phyloP scores from a whole-genome alignment of 441 rosid genomes.

The Adansonia gregorii region DNA sequence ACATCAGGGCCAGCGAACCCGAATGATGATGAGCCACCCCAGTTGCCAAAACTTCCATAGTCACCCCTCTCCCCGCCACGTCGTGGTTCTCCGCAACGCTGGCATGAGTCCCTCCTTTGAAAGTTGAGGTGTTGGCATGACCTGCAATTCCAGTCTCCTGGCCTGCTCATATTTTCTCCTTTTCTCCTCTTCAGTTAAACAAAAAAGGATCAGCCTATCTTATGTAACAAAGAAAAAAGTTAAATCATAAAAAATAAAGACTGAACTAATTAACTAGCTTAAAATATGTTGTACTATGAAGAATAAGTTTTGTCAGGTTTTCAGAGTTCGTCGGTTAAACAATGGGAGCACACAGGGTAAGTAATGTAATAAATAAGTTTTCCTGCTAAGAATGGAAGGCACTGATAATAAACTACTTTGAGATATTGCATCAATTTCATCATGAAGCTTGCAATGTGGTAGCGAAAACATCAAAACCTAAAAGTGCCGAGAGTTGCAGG shows the following conservation, averaged over 20 bases:
- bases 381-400: not conserved
- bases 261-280: too few relatives aligned
- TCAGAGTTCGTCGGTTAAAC: not conserved
- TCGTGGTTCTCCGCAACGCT: conserved; percentile 72
- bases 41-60: conserved; percentile 44
- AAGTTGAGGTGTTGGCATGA: conserved; percentile 86
- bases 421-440: not conserved
- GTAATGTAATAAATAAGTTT: not conserved
- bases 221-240: too few relatives aligned
- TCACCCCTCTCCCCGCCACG: conserved; percentile 37
- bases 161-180: conserved; percentile 63
- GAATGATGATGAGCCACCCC: conserved; percentile 40
- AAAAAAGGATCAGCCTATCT: not conserved
- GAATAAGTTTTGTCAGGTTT: not conserved
- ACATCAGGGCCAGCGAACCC: conserved; percentile 86
- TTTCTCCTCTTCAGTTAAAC: not conserved
- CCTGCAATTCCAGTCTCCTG: conserved; percentile 56
- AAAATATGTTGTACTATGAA: too few relatives aligned
- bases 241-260: too few relatives aligned
- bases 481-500: conserved; percentile 12
- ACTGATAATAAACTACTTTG: not conserved
- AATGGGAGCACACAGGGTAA: not conserved
- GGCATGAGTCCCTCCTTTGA: conserved; percentile 86
- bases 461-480: not conserved
- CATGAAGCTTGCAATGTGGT: not conserved